Conservation (phyloP, 2,329 filamentous ascomycete species). For the Dryadomyces quercus-mongolicae region DNA sequence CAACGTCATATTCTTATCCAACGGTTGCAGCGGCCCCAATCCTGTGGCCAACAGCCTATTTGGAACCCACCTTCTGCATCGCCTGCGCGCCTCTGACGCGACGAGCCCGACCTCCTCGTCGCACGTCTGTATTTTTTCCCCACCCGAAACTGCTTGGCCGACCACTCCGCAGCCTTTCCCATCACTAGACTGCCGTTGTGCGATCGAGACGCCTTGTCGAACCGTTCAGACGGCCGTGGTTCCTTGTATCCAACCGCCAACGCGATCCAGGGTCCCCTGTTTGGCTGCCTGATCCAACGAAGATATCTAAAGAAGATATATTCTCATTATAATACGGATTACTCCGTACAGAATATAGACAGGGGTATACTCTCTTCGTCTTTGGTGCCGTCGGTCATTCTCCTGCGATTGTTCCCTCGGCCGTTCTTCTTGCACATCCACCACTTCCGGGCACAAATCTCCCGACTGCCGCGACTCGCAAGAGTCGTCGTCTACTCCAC, state of each 20-base stretch:
- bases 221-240: too few species aligned
- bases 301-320: too few species aligned
- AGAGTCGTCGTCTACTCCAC: background rate
- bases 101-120: background rate
- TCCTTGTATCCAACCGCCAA: too few species aligned
- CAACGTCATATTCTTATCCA: background rate
- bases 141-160: background rate
- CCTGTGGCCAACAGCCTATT: background rate
- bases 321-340: too few species aligned
- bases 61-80: background rate
- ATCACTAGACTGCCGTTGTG: too few species aligned
- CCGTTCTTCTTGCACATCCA: background rate
- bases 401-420: background rate
- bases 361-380: background rate
- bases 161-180: too few species aligned
- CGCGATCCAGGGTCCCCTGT: too few species aligned
- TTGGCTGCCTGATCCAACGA: too few species aligned
- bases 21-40: background rate
- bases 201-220: too few species aligned
- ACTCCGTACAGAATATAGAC: too few species aligned
- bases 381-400: background rate
- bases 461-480: background rate
- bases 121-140: background rate
- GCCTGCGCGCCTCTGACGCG: background rate
- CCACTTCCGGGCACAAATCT: background rate